Evolutionary conservation across 768 basidiomycete genomes (phyloP).

Genomic region (Lactarius deliciosus): DNA sequence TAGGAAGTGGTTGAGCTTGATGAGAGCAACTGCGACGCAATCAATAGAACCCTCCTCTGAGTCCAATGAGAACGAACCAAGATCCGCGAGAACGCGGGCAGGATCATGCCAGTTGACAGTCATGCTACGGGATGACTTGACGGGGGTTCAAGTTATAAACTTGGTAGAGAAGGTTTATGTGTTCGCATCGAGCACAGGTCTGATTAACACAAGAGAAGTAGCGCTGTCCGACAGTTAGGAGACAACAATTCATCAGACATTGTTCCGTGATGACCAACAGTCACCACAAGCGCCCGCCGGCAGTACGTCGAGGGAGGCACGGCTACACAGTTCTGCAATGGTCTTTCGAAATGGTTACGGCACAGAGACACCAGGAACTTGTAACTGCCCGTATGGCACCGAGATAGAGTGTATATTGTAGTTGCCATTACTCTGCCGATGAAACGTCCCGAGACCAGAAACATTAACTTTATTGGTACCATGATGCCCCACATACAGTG

Average conservation of each 20-base stretch:
- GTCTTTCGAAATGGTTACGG: neutral
- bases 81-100: neutral
- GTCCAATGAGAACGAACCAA: neutral
- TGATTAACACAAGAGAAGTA: neutral
- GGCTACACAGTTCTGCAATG: neutral
- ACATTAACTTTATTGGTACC: no score
- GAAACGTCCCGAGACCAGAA: no score
- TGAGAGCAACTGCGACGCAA: neutral
- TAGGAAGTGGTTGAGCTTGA: conserved; percentile 5
- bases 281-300: neutral
- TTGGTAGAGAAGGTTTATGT: neutral
- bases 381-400: neutral
- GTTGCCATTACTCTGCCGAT: no score
- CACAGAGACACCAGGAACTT: neutral
- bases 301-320: neutral
- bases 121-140: neutral
- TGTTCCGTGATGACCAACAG: neutral
- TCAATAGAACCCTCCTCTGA: neutral
- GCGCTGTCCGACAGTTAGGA: neutral
- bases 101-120: neutral
- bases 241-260: neutral
- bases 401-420: no score
- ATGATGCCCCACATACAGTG: no score
- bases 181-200: neutral
- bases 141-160: no score